Conservation (phyloP, 2,329 filamentous ascomycete species). For the Dendryphion nanum region DNA sequence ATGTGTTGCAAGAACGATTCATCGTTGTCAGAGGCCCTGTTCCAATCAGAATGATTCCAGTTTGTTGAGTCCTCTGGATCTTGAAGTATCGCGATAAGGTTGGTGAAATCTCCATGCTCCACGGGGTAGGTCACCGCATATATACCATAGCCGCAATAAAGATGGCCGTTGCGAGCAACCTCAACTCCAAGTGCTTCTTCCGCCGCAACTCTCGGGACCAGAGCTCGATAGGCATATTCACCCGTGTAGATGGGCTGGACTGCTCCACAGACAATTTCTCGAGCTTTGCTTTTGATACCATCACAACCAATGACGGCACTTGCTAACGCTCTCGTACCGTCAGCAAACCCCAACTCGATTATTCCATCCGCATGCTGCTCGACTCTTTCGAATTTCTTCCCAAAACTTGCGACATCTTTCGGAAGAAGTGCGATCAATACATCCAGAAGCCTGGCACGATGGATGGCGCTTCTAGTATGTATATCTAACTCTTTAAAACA, state of each 20-base stretch:
- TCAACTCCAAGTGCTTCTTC: conserved; percentile 47
- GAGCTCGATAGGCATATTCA: conserved; percentile 60
- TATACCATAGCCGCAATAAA: conserved; percentile 57
- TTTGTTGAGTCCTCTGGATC: conserved; percentile 6
- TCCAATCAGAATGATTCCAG: conserved; percentile 16
- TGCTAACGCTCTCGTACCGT: conserved; percentile 43
- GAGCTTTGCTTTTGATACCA: conserved; percentile 58
- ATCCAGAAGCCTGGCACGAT: conserved; percentile 22
- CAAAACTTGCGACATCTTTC: conserved; percentile 14
- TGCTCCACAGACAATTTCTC: conserved; percentile 52
- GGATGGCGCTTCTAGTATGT: conserved; percentile 18
- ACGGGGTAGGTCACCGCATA: conserved; percentile 63
- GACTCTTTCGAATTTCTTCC: conserved; percentile 16
- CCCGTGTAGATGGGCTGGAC: conserved; percentile 51
- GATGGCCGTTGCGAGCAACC: conserved; percentile 49
- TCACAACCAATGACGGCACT: conserved; percentile 60
- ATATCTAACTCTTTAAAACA: conserved; percentile 7
- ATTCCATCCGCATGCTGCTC: conserved; percentile 12
- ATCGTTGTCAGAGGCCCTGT: conserved; percentile 14
- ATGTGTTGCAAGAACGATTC: conserved; percentile 19
- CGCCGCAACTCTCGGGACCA: conserved; percentile 58
- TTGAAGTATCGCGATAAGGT: conserved; percentile 36
- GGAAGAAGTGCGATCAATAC: conserved; percentile 20
- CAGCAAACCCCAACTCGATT: conserved; percentile 36
- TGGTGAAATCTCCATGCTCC: conserved; percentile 54